Percentiles rank a stretch among this genome's conserved stretches.
Evolutionary conservation across 2,329 filamentous ascomycete species (phyloP).

Genomic region (Ilyonectria mors-panacis): DNA sequence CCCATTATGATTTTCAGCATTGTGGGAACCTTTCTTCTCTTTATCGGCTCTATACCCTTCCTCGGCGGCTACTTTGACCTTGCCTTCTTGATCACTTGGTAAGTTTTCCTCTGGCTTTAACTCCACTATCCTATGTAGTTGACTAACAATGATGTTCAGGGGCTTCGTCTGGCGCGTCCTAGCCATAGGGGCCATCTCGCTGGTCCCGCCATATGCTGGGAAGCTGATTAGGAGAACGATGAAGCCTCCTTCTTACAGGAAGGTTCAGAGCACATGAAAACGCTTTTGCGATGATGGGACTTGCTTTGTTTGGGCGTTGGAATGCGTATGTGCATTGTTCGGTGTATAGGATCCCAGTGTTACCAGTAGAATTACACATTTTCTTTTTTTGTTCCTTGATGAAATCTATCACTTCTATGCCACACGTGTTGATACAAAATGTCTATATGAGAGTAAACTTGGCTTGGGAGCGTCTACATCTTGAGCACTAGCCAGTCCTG

Average conservation of each 20-base stretch:
- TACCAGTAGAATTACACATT: conserved; percentile 35
- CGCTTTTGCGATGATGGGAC: conserved; percentile 23
- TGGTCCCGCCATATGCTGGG: conserved; percentile 88
- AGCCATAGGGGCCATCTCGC: conserved; percentile 83
- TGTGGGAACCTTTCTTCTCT: conserved; percentile 86
- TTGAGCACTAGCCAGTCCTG: conserved; percentile 69
- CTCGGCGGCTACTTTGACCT: conserved; percentile 93
- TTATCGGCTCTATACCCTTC: conserved; percentile 87
- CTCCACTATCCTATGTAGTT: background rate
- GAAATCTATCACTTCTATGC: conserved; percentile 31
- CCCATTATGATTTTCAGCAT: conserved; percentile 90
- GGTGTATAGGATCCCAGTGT: conserved; percentile 31
- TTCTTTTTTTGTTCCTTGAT: conserved; percentile 35
- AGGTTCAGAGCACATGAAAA: conserved; percentile 80
- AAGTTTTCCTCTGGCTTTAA: conserved; percentile 50
- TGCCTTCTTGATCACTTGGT: conserved; percentile 80
- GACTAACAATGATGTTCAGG: conserved; percentile 58
- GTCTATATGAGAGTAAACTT: background rate
- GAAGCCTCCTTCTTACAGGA: conserved; percentile 94
- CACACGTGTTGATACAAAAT: conserved; percentile 23
- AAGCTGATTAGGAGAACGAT: conserved; percentile 89
- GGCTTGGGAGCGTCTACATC: conserved; percentile 53
- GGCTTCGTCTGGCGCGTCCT: conserved; percentile 91
- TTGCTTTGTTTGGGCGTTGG: conserved; percentile 38
- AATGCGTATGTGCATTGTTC: conserved; percentile 31